phyloP scores from a whole-genome alignment of 2,329 filamentous ascomycete genomes.

The Cercospora sojina region DNA sequence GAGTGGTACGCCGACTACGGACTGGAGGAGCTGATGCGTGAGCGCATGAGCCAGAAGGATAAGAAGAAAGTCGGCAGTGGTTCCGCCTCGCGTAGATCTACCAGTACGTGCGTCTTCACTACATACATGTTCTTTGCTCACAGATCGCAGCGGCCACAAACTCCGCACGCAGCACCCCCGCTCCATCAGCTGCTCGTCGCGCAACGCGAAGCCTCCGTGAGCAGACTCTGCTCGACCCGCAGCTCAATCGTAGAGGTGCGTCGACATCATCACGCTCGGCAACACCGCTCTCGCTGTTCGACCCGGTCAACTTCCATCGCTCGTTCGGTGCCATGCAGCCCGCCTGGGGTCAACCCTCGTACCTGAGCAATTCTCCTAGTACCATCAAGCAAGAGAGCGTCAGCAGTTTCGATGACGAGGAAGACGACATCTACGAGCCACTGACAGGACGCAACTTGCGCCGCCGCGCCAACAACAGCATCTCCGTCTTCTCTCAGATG shows the following conservation, averaged over 20 bases:
- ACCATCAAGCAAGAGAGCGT: constrained; percentile 33
- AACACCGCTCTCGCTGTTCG: constrained; percentile 29
- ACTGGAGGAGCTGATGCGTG: constrained; percentile 71
- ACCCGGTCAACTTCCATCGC: constrained; percentile 22
- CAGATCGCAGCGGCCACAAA: constrained; percentile 10
- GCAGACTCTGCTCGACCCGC: constrained; percentile 34
- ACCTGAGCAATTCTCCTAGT: constrained; percentile 21
- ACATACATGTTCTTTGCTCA: background rate
- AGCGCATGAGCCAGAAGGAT: constrained; percentile 75
- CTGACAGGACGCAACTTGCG: constrained; percentile 6
- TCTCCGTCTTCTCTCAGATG: constrained; percentile 20
- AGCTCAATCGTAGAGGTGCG: constrained; percentile 26
- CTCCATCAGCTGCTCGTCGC: constrained; percentile 12
- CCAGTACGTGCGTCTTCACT: constrained; percentile 17
- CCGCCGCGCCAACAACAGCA: constrained; percentile 14
- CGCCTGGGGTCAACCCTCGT: constrained; percentile 35
- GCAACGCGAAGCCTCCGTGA: constrained; percentile 29
- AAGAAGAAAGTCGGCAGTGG: constrained; percentile 44
- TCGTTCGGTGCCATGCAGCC: constrained; percentile 41
- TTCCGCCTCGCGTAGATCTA: constrained; percentile 20
- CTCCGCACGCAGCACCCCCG: constrained; percentile 31
- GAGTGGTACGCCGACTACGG: constrained; percentile 73
- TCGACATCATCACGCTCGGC: constrained; percentile 21
- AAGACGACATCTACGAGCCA: constrained; percentile 26
- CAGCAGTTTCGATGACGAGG: constrained; percentile 29